Conservation (phyloP, 331 rosid species). For the Spiraea crenata region DNA sequence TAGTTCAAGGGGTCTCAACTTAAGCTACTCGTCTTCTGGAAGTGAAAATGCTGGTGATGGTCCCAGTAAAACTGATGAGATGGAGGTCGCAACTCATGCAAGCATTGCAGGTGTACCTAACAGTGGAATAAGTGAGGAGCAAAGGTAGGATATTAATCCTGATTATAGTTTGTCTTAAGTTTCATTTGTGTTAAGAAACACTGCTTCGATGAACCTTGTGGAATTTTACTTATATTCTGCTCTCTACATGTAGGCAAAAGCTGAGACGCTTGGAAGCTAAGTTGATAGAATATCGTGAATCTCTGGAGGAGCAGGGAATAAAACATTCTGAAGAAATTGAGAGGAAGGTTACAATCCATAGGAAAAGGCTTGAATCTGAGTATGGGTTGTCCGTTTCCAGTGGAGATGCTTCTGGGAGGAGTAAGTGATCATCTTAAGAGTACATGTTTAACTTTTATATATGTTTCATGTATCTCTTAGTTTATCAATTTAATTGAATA, state of each 20-base stretch:
- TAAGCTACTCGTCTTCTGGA: conserved; percentile 95
- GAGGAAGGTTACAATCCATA: conserved; percentile 55
- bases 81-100: conserved; percentile 65
- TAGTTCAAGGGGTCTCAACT: conserved; percentile 62
- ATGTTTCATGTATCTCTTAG: background rate
- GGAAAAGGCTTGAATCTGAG: conserved; percentile 70
- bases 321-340: conserved; percentile 79
- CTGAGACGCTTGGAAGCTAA: conserved; percentile 90
- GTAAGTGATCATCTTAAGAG: conserved; percentile 49
- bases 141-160: conserved; percentile 52
- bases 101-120: conserved; percentile 57
- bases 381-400: conserved; percentile 77
- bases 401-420: conserved; percentile 62
- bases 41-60: conserved; percentile 90
- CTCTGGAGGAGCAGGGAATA: conserved; percentile 85
- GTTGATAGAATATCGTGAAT: conserved; percentile 92
- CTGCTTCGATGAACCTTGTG: background rate
- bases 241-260: conserved; percentile 59
- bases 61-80: conserved; percentile 59
- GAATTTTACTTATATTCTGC: background rate
- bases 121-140: conserved; percentile 90
- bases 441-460: background rate
- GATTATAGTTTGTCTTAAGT: background rate
- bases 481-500: background rate
- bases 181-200: background rate